phyloP scores from a whole-genome alignment of 73 alveolate genomes.

The Tetrahymena borealis region DNA sequence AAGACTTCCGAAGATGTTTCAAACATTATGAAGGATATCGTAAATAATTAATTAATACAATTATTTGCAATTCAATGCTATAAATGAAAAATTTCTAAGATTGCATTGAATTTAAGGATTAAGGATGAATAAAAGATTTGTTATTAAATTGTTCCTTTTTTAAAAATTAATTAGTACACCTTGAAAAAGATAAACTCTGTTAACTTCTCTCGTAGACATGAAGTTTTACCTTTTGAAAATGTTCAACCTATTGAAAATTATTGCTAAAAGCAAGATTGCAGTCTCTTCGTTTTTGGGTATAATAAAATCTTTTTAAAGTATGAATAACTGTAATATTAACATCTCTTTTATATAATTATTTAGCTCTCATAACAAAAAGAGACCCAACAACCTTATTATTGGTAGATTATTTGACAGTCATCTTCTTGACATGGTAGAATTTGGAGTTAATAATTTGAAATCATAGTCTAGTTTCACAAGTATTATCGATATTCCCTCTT shows the following conservation, averaged over 20 bases:
- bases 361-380: slow-evolving; percentile 59
- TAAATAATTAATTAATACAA: not conserved
- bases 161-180: slow-evolving; percentile 10
- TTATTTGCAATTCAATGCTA: not conserved
- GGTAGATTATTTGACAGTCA: slow-evolving; percentile 63
- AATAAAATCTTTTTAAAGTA: not conserved
- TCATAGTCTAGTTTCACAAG: slow-evolving; percentile 30
- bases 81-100: not conserved
- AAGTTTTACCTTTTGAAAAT: slow-evolving; percentile 56
- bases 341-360: not conserved
- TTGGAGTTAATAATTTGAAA: slow-evolving; percentile 46
- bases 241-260: slow-evolving; percentile 34
- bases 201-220: slow-evolving; percentile 37
- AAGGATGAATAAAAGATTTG: no score
- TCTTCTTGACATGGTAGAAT: slow-evolving; percentile 65
- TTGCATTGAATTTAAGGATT: no score
- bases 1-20: slow-evolving; percentile 40
- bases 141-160: no score
- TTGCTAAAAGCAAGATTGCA: slow-evolving; percentile 43
- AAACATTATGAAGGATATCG: slow-evolving; percentile 42
- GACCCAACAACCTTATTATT: slow-evolving; percentile 61
- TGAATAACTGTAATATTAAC: not conserved
- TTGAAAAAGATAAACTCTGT: slow-evolving; percentile 38
- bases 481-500: slow-evolving; percentile 32
- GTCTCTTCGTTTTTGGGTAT: slow-evolving; percentile 45